Conservation (phyloP, 2,329 filamentous ascomycete genomes). For the Aspergillus fructus region DNA sequence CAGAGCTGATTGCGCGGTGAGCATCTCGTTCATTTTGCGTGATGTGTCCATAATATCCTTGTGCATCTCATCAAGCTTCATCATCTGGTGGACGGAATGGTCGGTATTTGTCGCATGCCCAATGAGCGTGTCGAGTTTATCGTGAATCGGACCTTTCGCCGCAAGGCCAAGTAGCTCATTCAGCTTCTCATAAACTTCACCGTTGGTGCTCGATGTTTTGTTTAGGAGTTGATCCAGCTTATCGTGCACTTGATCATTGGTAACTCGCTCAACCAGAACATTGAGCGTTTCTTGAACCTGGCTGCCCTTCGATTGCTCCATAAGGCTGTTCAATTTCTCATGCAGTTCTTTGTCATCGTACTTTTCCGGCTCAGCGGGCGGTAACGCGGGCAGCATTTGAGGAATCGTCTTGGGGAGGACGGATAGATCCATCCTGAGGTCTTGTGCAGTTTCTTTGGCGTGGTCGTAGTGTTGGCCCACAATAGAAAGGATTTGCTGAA, state of each 20-base stretch:
- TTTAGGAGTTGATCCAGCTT: constrained; percentile 53
- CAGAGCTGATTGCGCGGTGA: constrained; percentile 32
- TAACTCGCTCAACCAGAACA: constrained; percentile 45
- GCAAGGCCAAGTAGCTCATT: constrained; percentile 45
- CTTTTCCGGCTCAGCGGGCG: constrained; percentile 53
- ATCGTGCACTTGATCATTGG: constrained; percentile 57
- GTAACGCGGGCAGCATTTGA: constrained; percentile 55
- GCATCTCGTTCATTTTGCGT: constrained; percentile 76
- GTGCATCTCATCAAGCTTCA: constrained; percentile 84
- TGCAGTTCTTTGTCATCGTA: constrained; percentile 62
- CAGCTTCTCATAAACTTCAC: constrained; percentile 59
- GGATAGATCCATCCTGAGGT: constrained; percentile 58
- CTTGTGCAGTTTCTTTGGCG: constrained; percentile 66
- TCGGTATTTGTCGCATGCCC: constrained; percentile 60
- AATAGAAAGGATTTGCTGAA: constrained; percentile 80
- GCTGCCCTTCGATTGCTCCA: constrained; percentile 46
- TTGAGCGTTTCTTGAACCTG: constrained; percentile 60
- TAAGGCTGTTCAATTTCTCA: constrained; percentile 56
- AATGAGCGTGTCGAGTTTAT: constrained; percentile 43
- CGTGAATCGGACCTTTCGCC: constrained; percentile 30
- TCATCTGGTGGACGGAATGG: constrained; percentile 72
- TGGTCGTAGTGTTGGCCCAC: constrained; percentile 88
- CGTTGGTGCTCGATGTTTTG: constrained; percentile 29
- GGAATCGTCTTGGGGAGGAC: constrained; percentile 53
- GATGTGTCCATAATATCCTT: constrained; percentile 82